Percentiles rank a stretch among this genome's conserved stretches.
Evolutionary conservation across 495 filamentous ascomycete species (phyloP).

Genomic region (Penicillium dipodomyicola): DNA sequence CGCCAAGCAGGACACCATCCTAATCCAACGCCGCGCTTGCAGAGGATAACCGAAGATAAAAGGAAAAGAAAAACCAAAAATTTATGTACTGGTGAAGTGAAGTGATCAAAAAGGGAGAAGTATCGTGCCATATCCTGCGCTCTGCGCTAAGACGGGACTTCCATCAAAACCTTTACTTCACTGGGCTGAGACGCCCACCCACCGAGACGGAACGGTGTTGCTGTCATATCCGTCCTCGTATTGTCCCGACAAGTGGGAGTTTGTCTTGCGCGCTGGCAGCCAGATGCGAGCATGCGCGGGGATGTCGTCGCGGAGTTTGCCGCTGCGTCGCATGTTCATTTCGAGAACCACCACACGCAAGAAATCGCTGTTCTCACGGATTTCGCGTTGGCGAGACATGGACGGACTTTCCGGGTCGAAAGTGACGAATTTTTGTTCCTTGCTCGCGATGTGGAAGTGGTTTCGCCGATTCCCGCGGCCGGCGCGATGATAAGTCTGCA

Average conservation of each 20-base stretch:
- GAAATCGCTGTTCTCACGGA: conserved; percentile 91
- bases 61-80: conserved; percentile 10
- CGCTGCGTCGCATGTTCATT: conserved; percentile 92
- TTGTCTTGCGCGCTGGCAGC: conserved; percentile 74
- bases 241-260: conserved; percentile 26
- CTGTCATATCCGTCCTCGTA: conserved; percentile 39
- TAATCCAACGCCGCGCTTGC: conserved; percentile 31
- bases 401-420: conserved; percentile 46
- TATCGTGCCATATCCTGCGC: conserved; percentile 10
- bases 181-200: conserved; percentile 42
- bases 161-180: conserved; percentile 1
- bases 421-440: conserved; percentile 38
- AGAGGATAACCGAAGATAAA: conserved; percentile 10
- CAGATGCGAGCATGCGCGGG: conserved; percentile 79
- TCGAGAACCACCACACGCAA: conserved; percentile 91
- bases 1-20: conserved; percentile 23
- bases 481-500: conserved; percentile 71
- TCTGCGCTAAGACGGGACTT: conserved; percentile 15
- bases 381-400: conserved; percentile 75
- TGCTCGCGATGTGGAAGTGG: conserved; percentile 30
- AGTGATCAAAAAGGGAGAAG: background rate
- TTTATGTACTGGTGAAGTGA: conserved; percentile 17
- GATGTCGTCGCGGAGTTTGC: conserved; percentile 84
- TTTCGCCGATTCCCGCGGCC: conserved; percentile 36
- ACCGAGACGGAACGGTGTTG: conserved; percentile 38